Evolutionary conservation across 371 early-diverging fungal species (phyloP).

Genomic region (Circinella umbellata): DNA sequence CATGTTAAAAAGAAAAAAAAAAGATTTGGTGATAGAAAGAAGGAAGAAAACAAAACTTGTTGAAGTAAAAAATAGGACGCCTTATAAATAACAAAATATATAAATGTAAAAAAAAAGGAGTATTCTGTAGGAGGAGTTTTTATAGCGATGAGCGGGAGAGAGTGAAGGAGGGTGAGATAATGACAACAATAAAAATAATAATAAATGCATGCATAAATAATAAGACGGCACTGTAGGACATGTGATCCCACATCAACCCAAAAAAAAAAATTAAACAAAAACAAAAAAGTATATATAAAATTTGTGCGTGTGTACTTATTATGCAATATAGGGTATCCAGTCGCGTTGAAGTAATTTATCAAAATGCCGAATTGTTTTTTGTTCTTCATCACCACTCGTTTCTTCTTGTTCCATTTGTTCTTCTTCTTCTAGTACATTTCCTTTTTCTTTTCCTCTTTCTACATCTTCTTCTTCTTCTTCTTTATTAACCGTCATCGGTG

Average conservation of each 20-base stretch:
- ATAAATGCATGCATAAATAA: too few relatives aligned
- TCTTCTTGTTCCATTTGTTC: background rate
- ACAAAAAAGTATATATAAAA: background rate
- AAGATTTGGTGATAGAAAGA: background rate
- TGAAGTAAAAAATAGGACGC: too few relatives aligned
- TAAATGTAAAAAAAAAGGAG: background rate
- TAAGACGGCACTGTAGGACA: background rate
- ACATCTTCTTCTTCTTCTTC: conserved; percentile 11
- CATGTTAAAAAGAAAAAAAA: conserved; percentile 1
- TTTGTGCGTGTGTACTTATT: background rate
- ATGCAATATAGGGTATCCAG: conserved; percentile 55
- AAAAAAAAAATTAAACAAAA: background rate
- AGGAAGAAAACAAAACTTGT: background rate
- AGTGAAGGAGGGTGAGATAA: background rate
- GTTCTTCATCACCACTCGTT: conserved; percentile 28
- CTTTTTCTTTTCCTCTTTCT: conserved; percentile 14
- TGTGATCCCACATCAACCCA: background rate
- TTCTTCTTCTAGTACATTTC: background rate
- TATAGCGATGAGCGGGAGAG: background rate
- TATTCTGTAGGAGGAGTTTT: too few relatives aligned
- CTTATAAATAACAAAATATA: background rate
- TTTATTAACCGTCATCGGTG: background rate
- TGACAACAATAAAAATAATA: too few relatives aligned
- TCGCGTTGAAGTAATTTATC: conserved; percentile 42
- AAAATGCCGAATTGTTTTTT: conserved; percentile 44